Evolutionary conservation across 768 basidiomycete genomes (phyloP), one percentile per base, ranked within the genome.

Genomic region (Cystofilobasidium capitatum): DNA sequence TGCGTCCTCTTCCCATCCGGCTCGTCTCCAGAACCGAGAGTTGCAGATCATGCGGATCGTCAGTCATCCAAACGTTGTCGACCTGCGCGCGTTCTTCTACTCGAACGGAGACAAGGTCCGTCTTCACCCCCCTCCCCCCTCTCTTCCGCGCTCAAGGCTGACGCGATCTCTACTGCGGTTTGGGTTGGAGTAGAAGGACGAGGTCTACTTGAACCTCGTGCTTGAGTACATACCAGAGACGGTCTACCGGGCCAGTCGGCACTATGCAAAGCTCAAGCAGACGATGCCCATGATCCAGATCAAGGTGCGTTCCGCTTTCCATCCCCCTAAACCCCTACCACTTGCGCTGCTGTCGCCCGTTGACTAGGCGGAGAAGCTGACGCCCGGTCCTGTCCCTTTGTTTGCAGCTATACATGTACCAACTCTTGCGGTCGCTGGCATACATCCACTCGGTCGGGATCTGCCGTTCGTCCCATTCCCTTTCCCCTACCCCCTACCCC

Each of bases 361-460:
- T 22, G 35, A 22, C n/a, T n/a, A n/a, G n/a, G n/a, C n/a, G n/a
- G n/a, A 37, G 33, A 55, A 44, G 36, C 45, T 59, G n/a, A 40
- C 61, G n/a, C 29, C 12, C 2, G 9, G 54, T 64, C 6, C 44
- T 14, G 33, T 33, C 26, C 29, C 29, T 42, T 36, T 14, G 13
- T 24, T 24, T 31, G n/a, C 36, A 68, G 63, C 68, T 69, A 2
- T 69, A 69, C 68, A 64, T 69, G 57, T 69, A 65, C 24, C 91
- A 99, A 79, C 88, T 99, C 73, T 82, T 99, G 71, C 91, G 96
- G 70, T 99, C 96, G 20, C 83, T 99, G 69, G 92, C 94, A 71
- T 98, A 99, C 83, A 99, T 99, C 77, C 96, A 99, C 77, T 97
- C 92, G 24, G 90, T 98, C 72, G 96, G 96, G 75, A 99, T 98